Evolutionary conservation across 305 asterid species (phyloP).

Genomic region (Fraxinus sp.): DNA sequence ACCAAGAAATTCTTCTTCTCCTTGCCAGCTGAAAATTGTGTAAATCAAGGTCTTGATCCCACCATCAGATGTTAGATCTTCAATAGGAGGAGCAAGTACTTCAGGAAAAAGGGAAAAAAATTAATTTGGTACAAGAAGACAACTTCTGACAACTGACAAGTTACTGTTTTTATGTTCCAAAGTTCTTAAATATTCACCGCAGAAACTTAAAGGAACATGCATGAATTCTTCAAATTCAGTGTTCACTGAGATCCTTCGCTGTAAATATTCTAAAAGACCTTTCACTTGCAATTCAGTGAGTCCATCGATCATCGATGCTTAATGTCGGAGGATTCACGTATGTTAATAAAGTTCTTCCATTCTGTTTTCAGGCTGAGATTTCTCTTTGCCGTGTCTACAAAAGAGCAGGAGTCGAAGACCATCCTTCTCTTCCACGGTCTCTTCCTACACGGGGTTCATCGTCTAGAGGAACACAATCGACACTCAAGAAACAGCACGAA

Average conservation of each 20-base stretch:
- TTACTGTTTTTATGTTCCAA: constrained; percentile 10
- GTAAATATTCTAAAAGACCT: constrained; percentile 15
- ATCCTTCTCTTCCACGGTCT: constrained; percentile 55
- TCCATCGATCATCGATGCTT: neutral
- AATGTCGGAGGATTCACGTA: neutral
- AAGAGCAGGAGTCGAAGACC: constrained; percentile 73
- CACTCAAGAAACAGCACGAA: constrained; percentile 11
- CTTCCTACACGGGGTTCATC: constrained; percentile 34
- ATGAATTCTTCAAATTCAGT: constrained; percentile 19
- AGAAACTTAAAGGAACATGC: constrained; percentile 11
- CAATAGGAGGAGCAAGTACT: neutral
- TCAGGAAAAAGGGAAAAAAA: neutral
- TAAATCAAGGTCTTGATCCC: neutral
- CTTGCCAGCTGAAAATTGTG: neutral
- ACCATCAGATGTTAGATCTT: neutral
- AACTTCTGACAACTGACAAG: constrained; percentile 25
- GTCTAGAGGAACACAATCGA: constrained; percentile 29
- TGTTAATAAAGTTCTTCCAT: neutral
- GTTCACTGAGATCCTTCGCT: constrained; percentile 1
- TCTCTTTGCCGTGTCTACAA: constrained; percentile 72
- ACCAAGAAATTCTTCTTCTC: neutral
- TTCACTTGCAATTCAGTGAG: constrained; percentile 2
- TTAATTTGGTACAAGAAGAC: neutral
- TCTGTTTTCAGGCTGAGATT: constrained; percentile 53
- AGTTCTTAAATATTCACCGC: constrained; percentile 20